These are phyloP conservation scores for Pythium myriotylum DNA, from an alignment of 352 stramenopile genomes.

Conservation along the genomic window DNA sequence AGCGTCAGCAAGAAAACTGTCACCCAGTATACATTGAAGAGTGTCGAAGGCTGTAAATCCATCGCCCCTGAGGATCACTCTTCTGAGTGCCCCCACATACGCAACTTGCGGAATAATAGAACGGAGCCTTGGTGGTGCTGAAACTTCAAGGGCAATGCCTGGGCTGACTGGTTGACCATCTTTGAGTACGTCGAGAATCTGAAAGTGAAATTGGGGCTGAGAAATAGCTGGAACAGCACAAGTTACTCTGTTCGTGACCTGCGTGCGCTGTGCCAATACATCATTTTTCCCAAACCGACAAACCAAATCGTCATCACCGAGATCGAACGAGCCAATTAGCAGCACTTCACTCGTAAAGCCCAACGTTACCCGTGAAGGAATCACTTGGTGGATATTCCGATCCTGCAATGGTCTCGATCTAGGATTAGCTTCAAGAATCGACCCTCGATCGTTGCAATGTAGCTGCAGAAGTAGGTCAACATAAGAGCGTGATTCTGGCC, in stretches of 20 bases:
- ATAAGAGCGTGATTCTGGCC: not conserved
- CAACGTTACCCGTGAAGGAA: conserved; percentile 13
- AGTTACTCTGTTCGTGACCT: not conserved
- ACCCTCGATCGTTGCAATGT: conserved; percentile 5
- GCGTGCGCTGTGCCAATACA: conserved; percentile 6
- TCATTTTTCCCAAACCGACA: conserved; percentile 20
- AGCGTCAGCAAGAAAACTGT: conserved; percentile 16
- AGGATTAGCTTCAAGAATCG: not conserved
- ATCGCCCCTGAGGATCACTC: conserved; percentile 19
- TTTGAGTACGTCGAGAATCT: conserved; percentile 21
- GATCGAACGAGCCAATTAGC: conserved; percentile 20
- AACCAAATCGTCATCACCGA: conserved; percentile 1
- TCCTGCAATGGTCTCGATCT: not conserved
- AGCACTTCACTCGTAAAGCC: conserved; percentile 16
- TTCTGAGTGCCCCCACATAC: conserved; percentile 1
- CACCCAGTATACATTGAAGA: conserved; percentile 32
- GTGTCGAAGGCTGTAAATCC: conserved; percentile 15
- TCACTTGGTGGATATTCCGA: conserved; percentile 11
- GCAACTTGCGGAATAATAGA: conserved; percentile 3
- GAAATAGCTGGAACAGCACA: conserved; percentile 15
- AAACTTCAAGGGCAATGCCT: conserved; percentile 17
- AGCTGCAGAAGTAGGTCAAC: conserved; percentile 2
- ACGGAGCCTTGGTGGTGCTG: not conserved
- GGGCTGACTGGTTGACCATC: conserved; percentile 25
- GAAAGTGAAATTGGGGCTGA: conserved; percentile 10